Percentiles rank a stretch among this genome's conserved stretches.
phyloP scores from a whole-genome alignment of 768 basidiomycete species.

The Pleurotus tuoliensis region DNA sequence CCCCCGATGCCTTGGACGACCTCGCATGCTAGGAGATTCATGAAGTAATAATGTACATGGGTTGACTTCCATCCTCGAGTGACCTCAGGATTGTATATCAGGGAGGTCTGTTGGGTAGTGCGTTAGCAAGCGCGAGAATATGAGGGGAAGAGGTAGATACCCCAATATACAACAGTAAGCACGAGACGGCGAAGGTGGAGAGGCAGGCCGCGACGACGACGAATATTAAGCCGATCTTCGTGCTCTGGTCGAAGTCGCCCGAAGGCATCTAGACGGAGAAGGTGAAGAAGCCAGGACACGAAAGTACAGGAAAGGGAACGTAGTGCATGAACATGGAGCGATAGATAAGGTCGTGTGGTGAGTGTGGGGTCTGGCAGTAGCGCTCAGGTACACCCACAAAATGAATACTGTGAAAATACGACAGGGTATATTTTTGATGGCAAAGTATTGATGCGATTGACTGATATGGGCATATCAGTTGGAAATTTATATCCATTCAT shows the following conservation, averaged over 20 bases:
- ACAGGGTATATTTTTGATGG: too few species aligned
- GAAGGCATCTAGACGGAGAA: constrained; percentile 1
- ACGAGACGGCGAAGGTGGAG: constrained; percentile 23
- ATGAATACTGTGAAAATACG: too few species aligned
- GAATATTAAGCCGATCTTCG: constrained; percentile 22
- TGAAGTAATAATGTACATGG: constrained; percentile 30
- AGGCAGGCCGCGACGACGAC: constrained; percentile 24
- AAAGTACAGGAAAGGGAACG: not conserved
- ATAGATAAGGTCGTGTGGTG: too few species aligned
- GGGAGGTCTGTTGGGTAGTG: constrained; percentile 20
- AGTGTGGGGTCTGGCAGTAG: not conserved
- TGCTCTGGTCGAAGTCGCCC: not conserved
- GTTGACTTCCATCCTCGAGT: constrained; percentile 26
- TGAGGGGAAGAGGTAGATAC: constrained; percentile 12
- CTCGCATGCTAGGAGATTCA: constrained; percentile 26
- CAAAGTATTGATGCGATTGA: too few species aligned
- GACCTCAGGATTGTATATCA: constrained; percentile 19
- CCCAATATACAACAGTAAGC: constrained; percentile 23
- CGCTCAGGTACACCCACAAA: not conserved
- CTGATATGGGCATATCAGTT: too few species aligned
- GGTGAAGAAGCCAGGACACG: not conserved
- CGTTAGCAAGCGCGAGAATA: not conserved
- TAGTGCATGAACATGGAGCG: too few species aligned
- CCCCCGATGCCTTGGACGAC: constrained; percentile 30
- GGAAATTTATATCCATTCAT: too few species aligned